These are phyloP conservation scores for Penicillium roqueforti DNA, from an alignment of 495 filamentous ascomycete genomes.

Conservation along the genomic window DNA sequence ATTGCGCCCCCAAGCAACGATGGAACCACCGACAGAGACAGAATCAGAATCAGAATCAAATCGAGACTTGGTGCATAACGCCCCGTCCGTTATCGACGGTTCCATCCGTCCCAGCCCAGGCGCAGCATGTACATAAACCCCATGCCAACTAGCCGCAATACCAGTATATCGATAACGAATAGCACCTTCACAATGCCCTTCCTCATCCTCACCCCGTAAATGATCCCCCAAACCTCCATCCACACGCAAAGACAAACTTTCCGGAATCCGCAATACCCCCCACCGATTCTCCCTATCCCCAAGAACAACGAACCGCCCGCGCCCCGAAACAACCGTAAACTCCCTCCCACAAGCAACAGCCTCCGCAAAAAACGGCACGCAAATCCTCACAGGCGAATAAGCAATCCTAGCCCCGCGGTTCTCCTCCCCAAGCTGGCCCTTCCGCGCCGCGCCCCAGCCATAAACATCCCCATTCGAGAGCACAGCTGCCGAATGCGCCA, in stretches of 20 bases:
- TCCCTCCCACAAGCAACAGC: conserved; percentile 72
- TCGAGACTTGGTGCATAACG: not conserved
- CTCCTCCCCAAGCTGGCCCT: conserved; percentile 71
- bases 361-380: conserved; percentile 46
- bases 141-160: conserved; percentile 75
- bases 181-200: not conserved
- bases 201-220: not conserved
- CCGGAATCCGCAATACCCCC: conserved; percentile 47
- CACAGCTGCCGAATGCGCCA: conserved; percentile 71
- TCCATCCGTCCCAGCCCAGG: not conserved
- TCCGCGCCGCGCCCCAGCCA: conserved; percentile 82
- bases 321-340: conserved; percentile 63
- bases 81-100: not conserved
- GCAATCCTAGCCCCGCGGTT: conserved; percentile 39
- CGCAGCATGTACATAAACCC: conserved; percentile 58
- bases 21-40: not conserved
- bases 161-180: conserved; percentile 7
- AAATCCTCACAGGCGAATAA: conserved; percentile 56
- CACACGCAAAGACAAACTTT: conserved; percentile 26
- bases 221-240: not conserved
- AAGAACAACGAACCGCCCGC: conserved; percentile 56
- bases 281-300: conserved; percentile 63
- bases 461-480: conserved; percentile 71
- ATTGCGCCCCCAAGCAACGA: conserved; percentile 64
- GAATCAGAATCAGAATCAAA: not conserved